These are phyloP conservation scores for Fusarium sp. DNA, from an alignment of 2,329 filamentous ascomycete genomes.

Conservation along the genomic window DNA sequence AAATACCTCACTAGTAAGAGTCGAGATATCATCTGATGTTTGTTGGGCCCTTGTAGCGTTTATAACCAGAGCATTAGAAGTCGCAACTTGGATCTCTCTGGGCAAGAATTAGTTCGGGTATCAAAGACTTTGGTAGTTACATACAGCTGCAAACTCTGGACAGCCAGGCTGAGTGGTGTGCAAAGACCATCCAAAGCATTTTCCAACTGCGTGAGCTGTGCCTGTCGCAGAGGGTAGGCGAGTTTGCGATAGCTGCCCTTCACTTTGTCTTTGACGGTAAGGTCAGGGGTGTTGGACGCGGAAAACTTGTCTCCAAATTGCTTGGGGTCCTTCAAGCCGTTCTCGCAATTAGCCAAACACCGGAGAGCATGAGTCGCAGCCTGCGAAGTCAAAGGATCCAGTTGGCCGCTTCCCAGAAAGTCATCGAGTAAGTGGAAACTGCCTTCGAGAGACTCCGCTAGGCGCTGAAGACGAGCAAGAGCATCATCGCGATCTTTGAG, in stretches of 20 bases:
- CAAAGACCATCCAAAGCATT: background rate
- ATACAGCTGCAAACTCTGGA: background rate
- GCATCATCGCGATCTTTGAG: background rate
- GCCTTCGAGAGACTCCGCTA: background rate
- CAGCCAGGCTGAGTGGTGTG: background rate
- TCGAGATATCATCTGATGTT: background rate
- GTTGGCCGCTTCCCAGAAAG: background rate
- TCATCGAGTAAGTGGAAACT: background rate
- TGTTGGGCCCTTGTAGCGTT: background rate
- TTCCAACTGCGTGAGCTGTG: background rate
- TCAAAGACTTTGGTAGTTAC: fast-evolving
- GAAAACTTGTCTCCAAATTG: background rate
- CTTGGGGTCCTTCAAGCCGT: background rate
- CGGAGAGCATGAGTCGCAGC: background rate
- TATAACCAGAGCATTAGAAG: background rate
- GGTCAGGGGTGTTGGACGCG: background rate
- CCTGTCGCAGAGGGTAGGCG: background rate
- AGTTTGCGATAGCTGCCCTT: background rate
- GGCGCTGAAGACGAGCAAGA: background rate
- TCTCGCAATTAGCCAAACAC: background rate
- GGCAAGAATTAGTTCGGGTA: background rate
- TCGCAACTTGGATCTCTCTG: background rate
- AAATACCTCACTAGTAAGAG: background rate
- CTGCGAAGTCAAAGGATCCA: background rate
- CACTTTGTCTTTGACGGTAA: background rate